These are phyloP conservation scores for Neoarthrinium moseri DNA, from an alignment of 2,329 filamentous ascomycete genomes.

Conservation along the genomic window DNA sequence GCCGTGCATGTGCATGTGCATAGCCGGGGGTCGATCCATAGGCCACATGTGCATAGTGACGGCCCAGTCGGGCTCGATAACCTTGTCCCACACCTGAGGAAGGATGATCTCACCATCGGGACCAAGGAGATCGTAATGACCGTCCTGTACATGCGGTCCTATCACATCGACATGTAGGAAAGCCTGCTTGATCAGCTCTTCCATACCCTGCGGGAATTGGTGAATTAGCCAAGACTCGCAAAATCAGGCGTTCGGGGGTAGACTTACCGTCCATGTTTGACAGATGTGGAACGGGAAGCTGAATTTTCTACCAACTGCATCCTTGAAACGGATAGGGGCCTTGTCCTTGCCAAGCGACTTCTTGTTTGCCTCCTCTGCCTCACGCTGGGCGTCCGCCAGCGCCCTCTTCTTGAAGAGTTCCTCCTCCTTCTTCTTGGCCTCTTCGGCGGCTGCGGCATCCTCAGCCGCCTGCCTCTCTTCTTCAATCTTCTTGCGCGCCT, in stretches of 20 bases:
- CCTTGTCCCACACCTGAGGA: slow-evolving; percentile 77
- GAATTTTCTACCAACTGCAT: slow-evolving; percentile 87
- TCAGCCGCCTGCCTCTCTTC: slow-evolving; percentile 26
- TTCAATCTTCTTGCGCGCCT: slow-evolving; percentile 42
- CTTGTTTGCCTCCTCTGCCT: slow-evolving; percentile 41
- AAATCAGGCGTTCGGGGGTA: too few species aligned
- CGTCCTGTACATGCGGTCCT: slow-evolving; percentile 72
- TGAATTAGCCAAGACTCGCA: too few species aligned
- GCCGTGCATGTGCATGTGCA: slow-evolving; percentile 13
- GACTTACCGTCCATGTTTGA: slow-evolving; percentile 75
- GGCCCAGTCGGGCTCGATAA: slow-evolving; percentile 74
- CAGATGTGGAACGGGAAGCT: slow-evolving; percentile 88
- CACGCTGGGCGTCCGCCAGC: slow-evolving; percentile 44
- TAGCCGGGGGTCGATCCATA: slow-evolving; percentile 36
- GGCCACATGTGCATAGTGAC: slow-evolving; percentile 68
- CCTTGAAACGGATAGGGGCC: slow-evolving; percentile 83
- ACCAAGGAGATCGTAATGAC: slow-evolving; percentile 78
- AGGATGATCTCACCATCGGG: slow-evolving; percentile 82
- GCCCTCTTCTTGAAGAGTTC: slow-evolving; percentile 52
- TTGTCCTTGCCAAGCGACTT: slow-evolving; percentile 59
- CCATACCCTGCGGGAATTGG: slow-evolving; percentile 81
- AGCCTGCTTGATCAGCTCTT: slow-evolving; percentile 81
- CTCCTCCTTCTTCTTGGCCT: slow-evolving; percentile 49
- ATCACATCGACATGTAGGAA: slow-evolving; percentile 77
- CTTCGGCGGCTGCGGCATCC: slow-evolving; percentile 23